Evolutionary conservation across 257 asterid genomes (phyloP).

Genomic region (Jaltomata sinuosa): DNA sequence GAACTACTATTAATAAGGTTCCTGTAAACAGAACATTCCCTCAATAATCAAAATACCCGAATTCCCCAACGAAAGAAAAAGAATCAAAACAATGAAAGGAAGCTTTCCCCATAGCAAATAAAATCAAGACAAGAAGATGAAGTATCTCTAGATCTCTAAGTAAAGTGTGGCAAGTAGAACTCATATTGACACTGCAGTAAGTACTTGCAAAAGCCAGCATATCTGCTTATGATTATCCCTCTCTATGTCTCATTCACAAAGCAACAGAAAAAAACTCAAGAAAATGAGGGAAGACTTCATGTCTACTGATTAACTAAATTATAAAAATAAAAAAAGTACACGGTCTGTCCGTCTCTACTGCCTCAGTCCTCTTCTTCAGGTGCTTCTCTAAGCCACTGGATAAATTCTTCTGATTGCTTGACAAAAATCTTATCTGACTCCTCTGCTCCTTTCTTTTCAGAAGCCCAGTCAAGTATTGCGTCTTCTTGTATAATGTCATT

Average conservation of each 20-base stretch:
- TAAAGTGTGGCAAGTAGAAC: no score
- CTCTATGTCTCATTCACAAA: no score
- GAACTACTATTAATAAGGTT: neutral
- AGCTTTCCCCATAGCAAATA: neutral
- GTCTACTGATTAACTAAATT: no score
- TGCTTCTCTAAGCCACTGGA: no score
- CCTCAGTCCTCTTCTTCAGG: no score
- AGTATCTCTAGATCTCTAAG: neutral
- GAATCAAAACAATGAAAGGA: neutral
- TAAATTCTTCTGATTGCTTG: conserved; percentile 68
- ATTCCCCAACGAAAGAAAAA: neutral
- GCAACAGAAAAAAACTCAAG: no score
- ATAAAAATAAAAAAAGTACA: no score
- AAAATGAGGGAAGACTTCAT: no score
- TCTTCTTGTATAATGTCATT: conserved; percentile 76
- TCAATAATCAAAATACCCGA: neutral
- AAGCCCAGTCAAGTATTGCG: conserved; percentile 79
- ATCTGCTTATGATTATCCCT: no score
- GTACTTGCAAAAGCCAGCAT: no score
- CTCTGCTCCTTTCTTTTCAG: conserved; percentile 87
- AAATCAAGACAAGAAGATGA: neutral
- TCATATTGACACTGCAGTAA: no score
- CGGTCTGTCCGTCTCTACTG: no score
- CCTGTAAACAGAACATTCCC: neutral
- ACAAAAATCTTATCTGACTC: conserved; percentile 70